A percentile compares a stretch with the other conserved stretches of the same genome.
These are phyloP conservation scores for Furculomyces boomerangus DNA, from an alignment of 371 early-diverging fungal species.

Conservation along the genomic window DNA sequence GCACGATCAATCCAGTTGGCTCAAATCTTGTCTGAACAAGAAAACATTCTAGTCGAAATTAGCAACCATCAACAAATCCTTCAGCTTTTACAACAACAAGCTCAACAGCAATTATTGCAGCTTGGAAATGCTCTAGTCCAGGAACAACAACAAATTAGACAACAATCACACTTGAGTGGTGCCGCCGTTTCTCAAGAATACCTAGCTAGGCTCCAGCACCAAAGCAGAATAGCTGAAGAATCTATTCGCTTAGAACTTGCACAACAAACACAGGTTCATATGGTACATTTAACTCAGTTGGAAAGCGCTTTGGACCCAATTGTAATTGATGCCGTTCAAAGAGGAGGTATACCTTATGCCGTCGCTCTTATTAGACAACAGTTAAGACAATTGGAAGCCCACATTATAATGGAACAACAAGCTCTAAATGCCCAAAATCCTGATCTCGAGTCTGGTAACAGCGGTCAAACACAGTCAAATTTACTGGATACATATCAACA, in stretches of 20 bases:
- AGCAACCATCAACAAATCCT: constrained; percentile 14
- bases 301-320: constrained; percentile 19
- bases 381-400: constrained; percentile 15
- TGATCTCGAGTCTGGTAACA: not conserved
- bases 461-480: not conserved
- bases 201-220: constrained; percentile 19
- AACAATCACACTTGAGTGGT: constrained; percentile 13
- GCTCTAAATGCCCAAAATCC: not conserved
- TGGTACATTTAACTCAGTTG: constrained; percentile 12
- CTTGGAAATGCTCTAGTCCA: constrained; percentile 18
- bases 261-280: constrained; percentile 12
- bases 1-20: constrained; percentile 16
- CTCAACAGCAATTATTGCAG: constrained; percentile 15
- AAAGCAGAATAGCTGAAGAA: constrained; percentile 12
- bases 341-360: constrained; percentile 15
- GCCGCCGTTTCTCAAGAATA: constrained; percentile 11
- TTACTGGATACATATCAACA: not conserved
- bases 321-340: constrained; percentile 17
- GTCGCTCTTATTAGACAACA: constrained; percentile 19
- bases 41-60: constrained; percentile 10
- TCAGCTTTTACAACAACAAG: constrained; percentile 16
- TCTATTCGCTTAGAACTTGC: constrained; percentile 9
- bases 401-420: constrained; percentile 6
- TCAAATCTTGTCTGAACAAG: constrained; percentile 16
- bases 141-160: constrained; percentile 14